These are phyloP conservation scores for Suillus americanus DNA, from an alignment of 768 basidiomycete genomes.

Conservation along the genomic window DNA sequence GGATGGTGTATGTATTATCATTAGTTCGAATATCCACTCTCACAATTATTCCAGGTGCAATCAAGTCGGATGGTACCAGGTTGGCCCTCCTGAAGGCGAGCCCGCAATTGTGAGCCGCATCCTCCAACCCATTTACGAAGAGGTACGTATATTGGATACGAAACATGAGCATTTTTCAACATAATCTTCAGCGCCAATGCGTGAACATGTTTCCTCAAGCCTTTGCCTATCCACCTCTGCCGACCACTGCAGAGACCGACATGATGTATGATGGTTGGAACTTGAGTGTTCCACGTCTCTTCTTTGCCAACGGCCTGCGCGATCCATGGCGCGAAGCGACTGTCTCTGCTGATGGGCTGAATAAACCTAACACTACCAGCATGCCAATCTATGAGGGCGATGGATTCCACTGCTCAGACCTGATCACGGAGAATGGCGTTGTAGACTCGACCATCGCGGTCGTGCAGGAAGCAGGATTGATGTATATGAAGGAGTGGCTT, in stretches of 20 bases:
- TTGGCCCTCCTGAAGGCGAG: conserved; percentile 36
- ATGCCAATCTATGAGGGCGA: conserved; percentile 60
- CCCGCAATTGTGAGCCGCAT: conserved; percentile 37
- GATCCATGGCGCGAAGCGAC: conserved; percentile 76
- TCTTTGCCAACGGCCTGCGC: conserved; percentile 66
- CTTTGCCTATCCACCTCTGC: conserved; percentile 48
- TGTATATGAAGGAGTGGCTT: conserved; percentile 58
- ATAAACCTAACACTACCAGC: conserved; percentile 44
- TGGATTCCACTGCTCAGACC: conserved; percentile 71
- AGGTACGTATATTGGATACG: conserved; percentile 18
- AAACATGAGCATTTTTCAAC: not conserved
- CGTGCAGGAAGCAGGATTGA: conserved; percentile 56
- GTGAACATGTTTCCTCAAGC: conserved; percentile 63
- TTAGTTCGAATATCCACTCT: not conserved
- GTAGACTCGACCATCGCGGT: conserved; percentile 50
- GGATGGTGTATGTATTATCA: conserved; percentile 54
- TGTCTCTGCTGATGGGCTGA: conserved; percentile 53
- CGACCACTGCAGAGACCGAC: conserved; percentile 46
- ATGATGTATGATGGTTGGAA: conserved; percentile 60
- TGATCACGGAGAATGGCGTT: conserved; percentile 38
- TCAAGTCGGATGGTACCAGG: conserved; percentile 56
- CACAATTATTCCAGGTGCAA: conserved; percentile 49
- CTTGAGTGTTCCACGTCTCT: conserved; percentile 52
- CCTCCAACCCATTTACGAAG: conserved; percentile 27
- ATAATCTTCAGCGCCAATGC: conserved; percentile 59